A percentile compares a stretch with the other conserved stretches of the same genome.
Evolutionary conservation across 805 yeast genomes (phyloP).

Genomic region (Saccharomycopsis guyanensis): DNA sequence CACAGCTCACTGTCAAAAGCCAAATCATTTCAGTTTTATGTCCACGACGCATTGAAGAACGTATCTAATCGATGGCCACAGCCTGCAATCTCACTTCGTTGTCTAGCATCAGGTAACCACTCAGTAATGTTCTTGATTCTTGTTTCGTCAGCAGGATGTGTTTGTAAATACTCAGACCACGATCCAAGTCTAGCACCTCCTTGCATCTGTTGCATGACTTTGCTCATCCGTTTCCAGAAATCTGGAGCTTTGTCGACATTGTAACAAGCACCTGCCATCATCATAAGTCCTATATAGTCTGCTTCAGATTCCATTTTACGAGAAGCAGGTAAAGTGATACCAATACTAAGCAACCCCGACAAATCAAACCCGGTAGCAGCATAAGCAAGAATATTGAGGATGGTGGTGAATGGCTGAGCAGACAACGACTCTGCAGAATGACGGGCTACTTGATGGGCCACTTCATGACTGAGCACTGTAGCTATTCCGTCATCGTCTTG

Average conservation of each 20-base stretch:
- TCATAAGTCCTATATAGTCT: conserved; percentile 85
- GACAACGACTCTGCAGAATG: conserved; percentile 83
- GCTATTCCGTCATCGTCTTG: conserved; percentile 85
- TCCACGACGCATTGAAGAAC: too few species aligned
- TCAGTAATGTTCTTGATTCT: conserved; percentile 59
- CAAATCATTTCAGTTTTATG: too few species aligned
- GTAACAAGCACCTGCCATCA: conserved; percentile 87
- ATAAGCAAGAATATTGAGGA: conserved; percentile 45
- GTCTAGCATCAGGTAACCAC: conserved; percentile 54
- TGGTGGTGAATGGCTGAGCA: conserved; percentile 60
- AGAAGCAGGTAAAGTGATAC: conserved; percentile 74
- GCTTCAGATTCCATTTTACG: conserved; percentile 96
- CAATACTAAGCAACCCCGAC: conserved; percentile 46
- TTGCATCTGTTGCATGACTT: conserved; percentile 30
- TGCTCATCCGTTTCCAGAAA: conserved; percentile 79
- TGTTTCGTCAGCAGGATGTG: conserved; percentile 81
- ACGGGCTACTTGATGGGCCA: conserved; percentile 89
- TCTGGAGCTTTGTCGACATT: conserved; percentile 65
- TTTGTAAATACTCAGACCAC: conserved; percentile 61
- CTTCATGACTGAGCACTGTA: conserved; percentile 89
- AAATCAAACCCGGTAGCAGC: conserved; percentile 38
- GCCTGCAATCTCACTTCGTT: conserved; percentile 12
- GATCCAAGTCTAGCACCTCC: conserved; percentile 25
- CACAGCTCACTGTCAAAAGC: too few species aligned
- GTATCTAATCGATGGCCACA: too few species aligned